A percentile compares a stretch with the other conserved stretches of the same genome.
Conservation (phyloP, 2,329 filamentous ascomycete species). For the Parascedosporium putredinis region DNA sequence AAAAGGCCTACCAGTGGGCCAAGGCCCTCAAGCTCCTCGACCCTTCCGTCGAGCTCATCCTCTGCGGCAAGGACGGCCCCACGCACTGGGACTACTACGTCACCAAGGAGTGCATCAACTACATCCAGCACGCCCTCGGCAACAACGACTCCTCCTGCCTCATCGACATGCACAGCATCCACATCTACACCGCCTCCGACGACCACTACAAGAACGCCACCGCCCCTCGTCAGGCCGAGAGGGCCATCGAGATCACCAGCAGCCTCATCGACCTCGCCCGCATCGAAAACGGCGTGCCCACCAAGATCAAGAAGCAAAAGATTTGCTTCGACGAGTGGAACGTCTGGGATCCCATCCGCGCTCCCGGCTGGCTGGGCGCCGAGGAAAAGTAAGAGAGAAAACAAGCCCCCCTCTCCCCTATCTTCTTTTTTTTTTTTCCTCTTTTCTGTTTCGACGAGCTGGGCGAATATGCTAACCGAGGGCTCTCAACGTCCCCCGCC, state of each 20-base stretch:
- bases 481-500: too few relatives aligned
- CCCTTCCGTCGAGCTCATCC: slow-evolving; percentile 56
- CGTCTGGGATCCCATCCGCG: slow-evolving; percentile 65
- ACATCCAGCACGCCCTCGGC: slow-evolving; percentile 22
- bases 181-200: slow-evolving; percentile 60
- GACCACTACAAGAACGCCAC: slow-evolving; percentile 30
- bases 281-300: slow-evolving; percentile 54
- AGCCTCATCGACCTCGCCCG: slow-evolving; percentile 62
- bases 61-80: slow-evolving; percentile 63
- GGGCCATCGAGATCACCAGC: slow-evolving; percentile 61
- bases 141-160: slow-evolving; percentile 27
- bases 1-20: slow-evolving; percentile 61
- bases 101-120: slow-evolving; percentile 53
- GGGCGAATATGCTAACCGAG: too few relatives aligned
- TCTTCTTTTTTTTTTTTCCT: not conserved
- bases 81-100: slow-evolving; percentile 65
- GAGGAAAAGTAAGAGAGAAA: slow-evolving; percentile 55
- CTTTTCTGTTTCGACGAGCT: too few relatives aligned
- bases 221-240: slow-evolving; percentile 59
- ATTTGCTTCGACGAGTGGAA: slow-evolving; percentile 86
- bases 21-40: slow-evolving; percentile 64
- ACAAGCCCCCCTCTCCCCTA: slow-evolving; percentile 6
- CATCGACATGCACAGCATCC: slow-evolving; percentile 74
- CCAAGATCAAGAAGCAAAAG: slow-evolving; percentile 48
- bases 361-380: slow-evolving; percentile 59